Evolutionary conservation across 2,329 filamentous ascomycete genomes (phyloP), one percentile per base, ranked within the genome.

Genomic region (Ophiostoma sp.): DNA sequence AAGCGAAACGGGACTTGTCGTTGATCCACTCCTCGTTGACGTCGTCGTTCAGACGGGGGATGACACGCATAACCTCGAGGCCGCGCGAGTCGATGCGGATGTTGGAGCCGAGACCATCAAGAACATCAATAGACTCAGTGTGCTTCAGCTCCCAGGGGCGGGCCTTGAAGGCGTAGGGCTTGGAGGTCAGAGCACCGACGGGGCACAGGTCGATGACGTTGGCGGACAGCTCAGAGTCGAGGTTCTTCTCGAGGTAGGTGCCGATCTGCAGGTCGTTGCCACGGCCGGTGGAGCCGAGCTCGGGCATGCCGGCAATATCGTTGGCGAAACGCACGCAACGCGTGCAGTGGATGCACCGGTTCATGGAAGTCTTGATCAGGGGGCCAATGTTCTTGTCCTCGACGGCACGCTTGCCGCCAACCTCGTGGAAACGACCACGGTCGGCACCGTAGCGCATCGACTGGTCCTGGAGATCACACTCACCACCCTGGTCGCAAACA

Each of bases 21-120:
- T 98, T 95, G 79, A 99, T 98, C 95, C 95, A 99, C 80, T 99
- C 95, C 82, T 99, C 95, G 79, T 99, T 99, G 75, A 99, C 88
- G 75, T 98, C 93, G 77, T 99, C 95, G 78, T 99, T 99, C 71
- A 99, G 84, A 75, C 95, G 87, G 70, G 95, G 95, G 16, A 97
- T 77, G 70, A 99, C 85, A 74, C 95, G 89, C 93, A 99, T 97
- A 66, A 99, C 94, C 81, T 98, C 93, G 73, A 97, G 83, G 70
- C 95, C 95, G 76, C 95, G 88, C 69, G 93, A 90, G 80, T 99
- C 95, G 62, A 98, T 89, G 62, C 95, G 89, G 75, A 99, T 96
- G 78, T 96, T 96, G 69, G 94, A 97, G 70, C 95, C 95, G 70
- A 99, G 82, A 58, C 87, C 95, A 76, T 99, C 92, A 47, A 96